Base-by-base conservation (phyloP, 208 protist species). In the Trypanosoma platydactyli region DNA sequence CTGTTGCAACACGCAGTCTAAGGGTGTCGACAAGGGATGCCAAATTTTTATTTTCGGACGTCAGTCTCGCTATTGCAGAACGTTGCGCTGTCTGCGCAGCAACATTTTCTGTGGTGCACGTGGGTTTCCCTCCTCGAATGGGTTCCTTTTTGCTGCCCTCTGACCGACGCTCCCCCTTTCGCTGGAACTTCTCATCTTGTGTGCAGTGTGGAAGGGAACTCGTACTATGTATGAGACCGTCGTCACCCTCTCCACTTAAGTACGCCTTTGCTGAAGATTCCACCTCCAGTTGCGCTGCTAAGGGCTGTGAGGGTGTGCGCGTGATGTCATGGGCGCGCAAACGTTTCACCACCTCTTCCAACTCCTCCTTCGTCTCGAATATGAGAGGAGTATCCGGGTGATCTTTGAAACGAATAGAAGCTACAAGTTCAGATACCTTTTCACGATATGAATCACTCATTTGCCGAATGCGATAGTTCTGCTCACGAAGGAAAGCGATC, bases 201-300 rank as follows among this genome's bases (percentile, higher is more conserved):
- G 41, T 64, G 6, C 24, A 5, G 22, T 62, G 54, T 16, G 65
- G 63, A 49, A 64, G 30, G 6, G 55, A 42, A 35, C 65, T 63
- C 16, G 53, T 64, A 29, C 65, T 71, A 2, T 58, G 53, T 24
- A 71, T 63, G 24, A 71, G 65, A 18, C 65, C 65, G 44, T 64
- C 55, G 27, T 62, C 65, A 30, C 46, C 50, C 35, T 71, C 65
- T 18, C 65, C 40, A 40, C 16, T 52, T 16, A 52, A 30, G 6
- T 5, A 56, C 18, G 27, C 11, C 2, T 57, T 54, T 13, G 46
- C 13, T 27, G 27, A 24, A 41, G 9, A n/a, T 20, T 41, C 20
- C 44, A 0, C 45, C 12, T 7, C 20, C 29, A n/a, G n/a, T 3
- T 3, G 3, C n/a, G 6, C 27, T 3, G n/a, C 22, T 25, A 6